Conservation (phyloP, 2,329 filamentous ascomycete genomes). For the Aureobasidium sp. region DNA sequence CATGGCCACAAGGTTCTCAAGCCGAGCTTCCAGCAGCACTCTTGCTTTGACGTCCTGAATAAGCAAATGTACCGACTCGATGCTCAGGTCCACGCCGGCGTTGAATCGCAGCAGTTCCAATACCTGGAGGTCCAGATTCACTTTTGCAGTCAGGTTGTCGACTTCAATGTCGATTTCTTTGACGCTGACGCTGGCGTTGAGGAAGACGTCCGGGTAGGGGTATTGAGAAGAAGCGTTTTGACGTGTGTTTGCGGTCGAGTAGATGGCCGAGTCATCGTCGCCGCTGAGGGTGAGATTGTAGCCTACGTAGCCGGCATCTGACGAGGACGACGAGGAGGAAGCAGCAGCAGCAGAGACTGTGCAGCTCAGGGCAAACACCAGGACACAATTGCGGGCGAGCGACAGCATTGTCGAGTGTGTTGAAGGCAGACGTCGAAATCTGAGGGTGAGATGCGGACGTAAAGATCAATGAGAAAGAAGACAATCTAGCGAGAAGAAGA, state of each 20-base stretch:
- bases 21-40: constrained; percentile 52
- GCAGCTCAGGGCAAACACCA: constrained; percentile 6
- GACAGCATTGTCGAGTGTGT: background rate
- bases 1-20: constrained; percentile 55
- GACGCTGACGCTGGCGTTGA: constrained; percentile 53
- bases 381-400: constrained; percentile 2
- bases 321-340: constrained; percentile 20
- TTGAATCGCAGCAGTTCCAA: constrained; percentile 53
- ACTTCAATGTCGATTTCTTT: constrained; percentile 54
- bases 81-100: constrained; percentile 53
- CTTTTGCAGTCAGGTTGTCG: constrained; percentile 53
- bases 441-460: background rate
- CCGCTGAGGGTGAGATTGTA: constrained; percentile 29
- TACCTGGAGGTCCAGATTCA: constrained; percentile 55
- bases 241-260: constrained; percentile 29
- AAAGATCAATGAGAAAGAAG: background rate
- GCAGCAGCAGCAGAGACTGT: constrained; percentile 16
- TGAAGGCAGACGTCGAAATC: background rate
- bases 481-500: background rate
- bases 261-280: constrained; percentile 38
- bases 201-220: constrained; percentile 51
- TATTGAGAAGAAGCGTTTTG: constrained; percentile 34
- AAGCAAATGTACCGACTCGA: constrained; percentile 49
- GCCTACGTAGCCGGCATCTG: constrained; percentile 23
- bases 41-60: constrained; percentile 55